These are phyloP conservation scores for Mycena crocata DNA, from an alignment of 768 basidiomycete species.

Conservation along the genomic window DNA sequence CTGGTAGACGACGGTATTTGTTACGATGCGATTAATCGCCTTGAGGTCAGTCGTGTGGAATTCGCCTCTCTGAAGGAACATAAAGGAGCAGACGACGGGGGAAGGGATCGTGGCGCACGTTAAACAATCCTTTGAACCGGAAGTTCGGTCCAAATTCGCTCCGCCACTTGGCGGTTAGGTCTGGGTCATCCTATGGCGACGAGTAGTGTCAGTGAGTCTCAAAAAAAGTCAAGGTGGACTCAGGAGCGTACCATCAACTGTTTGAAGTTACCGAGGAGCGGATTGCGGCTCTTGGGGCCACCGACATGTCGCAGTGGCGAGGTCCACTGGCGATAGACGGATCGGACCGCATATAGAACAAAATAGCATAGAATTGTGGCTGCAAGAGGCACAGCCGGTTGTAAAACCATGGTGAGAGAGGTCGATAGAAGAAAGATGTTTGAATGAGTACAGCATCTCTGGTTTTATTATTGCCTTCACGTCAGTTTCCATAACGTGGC, in stretches of 20 bases:
- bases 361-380: too few species aligned
- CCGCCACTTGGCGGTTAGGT: constrained; percentile 12
- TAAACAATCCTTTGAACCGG: constrained; percentile 17
- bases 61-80: constrained; percentile 39
- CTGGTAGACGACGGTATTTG: not conserved
- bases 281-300: constrained; percentile 1
- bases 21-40: constrained; percentile 57
- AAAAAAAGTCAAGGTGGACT: not conserved
- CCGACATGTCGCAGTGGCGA: not conserved
- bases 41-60: constrained; percentile 59
- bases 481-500: too few species aligned
- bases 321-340: not conserved
- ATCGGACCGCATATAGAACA: not conserved
- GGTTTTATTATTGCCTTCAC: too few species aligned
- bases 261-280: not conserved
- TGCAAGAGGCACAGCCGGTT: too few species aligned
- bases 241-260: not conserved
- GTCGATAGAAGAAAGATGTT: too few species aligned
- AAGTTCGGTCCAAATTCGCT: constrained; percentile 17
- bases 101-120: not conserved
- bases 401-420: too few species aligned
- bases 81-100: not conserved
- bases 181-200: constrained; percentile 10
- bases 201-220: not conserved
- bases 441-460: too few species aligned